These are phyloP conservation scores for Phytopythium chamaehyphon DNA, from an alignment of 352 stramenopile species.

Conservation along the genomic window DNA sequence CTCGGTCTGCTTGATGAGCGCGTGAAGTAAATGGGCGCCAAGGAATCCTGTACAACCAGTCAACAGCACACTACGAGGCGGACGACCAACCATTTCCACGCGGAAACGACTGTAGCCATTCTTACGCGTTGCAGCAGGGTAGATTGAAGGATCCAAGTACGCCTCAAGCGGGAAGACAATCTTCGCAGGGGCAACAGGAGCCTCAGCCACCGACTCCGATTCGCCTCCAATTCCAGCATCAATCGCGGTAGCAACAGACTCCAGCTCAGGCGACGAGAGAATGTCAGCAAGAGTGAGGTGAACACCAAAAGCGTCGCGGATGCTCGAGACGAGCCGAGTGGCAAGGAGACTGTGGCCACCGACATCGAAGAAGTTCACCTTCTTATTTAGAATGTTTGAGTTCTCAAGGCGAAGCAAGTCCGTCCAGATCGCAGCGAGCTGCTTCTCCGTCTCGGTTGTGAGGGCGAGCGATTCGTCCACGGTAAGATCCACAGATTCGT, in stretches of 20 bases:
- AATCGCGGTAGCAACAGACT: conserved; percentile 51
- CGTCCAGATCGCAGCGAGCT: conserved; percentile 58
- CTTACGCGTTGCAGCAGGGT: conserved; percentile 66
- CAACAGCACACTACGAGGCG: conserved; percentile 80
- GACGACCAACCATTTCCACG: conserved; percentile 67
- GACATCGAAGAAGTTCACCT: conserved; percentile 77
- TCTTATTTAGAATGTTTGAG: conserved; percentile 45
- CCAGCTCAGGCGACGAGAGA: conserved; percentile 50
- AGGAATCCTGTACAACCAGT: conserved; percentile 92
- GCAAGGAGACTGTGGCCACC: conserved; percentile 78
- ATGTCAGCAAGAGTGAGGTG: conserved; percentile 78
- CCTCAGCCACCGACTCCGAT: conserved; percentile 7
- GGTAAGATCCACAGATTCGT: conserved; percentile 70
- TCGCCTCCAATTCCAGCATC: conserved; percentile 24
- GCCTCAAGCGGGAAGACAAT: conserved; percentile 65
- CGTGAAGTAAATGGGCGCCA: conserved; percentile 77
- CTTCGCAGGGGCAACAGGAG: conserved; percentile 3
- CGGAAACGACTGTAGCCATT: conserved; percentile 75
- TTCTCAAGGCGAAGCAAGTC: conserved; percentile 63
- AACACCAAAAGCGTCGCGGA: conserved; percentile 58
- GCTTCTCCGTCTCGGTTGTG: conserved; percentile 55
- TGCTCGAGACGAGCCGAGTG: conserved; percentile 65
- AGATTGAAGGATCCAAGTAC: conserved; percentile 62
- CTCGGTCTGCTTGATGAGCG: conserved; percentile 72
- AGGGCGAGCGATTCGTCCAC: conserved; percentile 34